phyloP scores from a whole-genome alignment of 1,284 basidiomycete species.

The Xanthoconium separans region DNA sequence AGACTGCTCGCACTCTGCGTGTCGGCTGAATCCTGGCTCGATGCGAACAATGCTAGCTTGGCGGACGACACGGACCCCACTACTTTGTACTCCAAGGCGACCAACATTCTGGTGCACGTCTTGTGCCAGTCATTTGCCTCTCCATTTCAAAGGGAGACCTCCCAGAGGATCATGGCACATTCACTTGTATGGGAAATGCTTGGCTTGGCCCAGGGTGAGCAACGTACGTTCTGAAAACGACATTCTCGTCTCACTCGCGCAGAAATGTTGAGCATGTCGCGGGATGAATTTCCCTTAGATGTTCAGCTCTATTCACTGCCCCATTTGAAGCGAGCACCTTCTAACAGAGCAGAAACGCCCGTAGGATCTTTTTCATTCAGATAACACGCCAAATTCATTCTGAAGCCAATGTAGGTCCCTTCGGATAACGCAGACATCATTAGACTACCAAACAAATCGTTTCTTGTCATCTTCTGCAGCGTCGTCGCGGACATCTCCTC shows the following conservation, averaged over 20 bases:
- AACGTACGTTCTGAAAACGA: not conserved
- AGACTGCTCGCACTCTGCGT: constrained; percentile 53
- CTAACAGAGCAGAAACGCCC: constrained; percentile 26
- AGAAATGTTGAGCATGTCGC: constrained; percentile 39
- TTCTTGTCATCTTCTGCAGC: constrained; percentile 46
- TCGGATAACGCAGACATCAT: constrained; percentile 34
- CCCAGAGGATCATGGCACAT: constrained; percentile 44
- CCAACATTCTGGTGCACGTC: constrained; percentile 36
- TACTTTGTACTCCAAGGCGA: constrained; percentile 38
- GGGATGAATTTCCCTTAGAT: constrained; percentile 35
- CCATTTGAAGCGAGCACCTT: constrained; percentile 17
- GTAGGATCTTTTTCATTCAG: constrained; percentile 20
- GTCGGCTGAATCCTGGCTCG: constrained; percentile 58
- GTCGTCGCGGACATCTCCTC: constrained; percentile 45
- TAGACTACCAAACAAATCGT: constrained; percentile 37
- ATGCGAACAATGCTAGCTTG: constrained; percentile 37
- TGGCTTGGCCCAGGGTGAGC: constrained; percentile 44
- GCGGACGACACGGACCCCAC: constrained; percentile 40
- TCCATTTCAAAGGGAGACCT: constrained; percentile 33
- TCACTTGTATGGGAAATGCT: constrained; percentile 46
- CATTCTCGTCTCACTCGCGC: constrained; percentile 5
- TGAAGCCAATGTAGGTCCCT: constrained; percentile 26
- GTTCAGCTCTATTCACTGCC: constrained; percentile 31
- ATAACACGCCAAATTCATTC: constrained; percentile 5
- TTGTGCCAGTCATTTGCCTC: constrained; percentile 41